Evolutionary conservation across 108 stramenopile species (phyloP), one percentile per base, ranked within the genome.

Genomic region (Skeletonema costatum): DNA sequence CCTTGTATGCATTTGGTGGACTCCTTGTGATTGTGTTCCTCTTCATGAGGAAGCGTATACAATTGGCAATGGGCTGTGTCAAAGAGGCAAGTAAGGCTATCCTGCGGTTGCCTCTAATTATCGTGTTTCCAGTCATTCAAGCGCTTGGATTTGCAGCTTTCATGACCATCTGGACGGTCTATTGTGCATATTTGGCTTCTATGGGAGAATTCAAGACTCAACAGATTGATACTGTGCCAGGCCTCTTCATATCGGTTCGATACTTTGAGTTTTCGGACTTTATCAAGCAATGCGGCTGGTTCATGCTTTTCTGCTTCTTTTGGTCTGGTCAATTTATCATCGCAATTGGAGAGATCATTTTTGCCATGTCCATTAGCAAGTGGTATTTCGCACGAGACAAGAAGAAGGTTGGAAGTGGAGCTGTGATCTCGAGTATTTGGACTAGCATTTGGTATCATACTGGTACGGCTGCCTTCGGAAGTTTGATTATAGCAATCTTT

Each of bases 381-480:
- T 85, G 85, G 82, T 98, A 97, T 87, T 98, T 98, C 77, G 78
- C 87, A 25, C 64, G 90, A 8, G 85, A 98, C 56, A 96, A 97
- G 73, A 38, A 58, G 32, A 64, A 53, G n/a, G 80, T 96, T 46
- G 93, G 90, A 29, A 95, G 70, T 58, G 59, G 65, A 32, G 92
- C 91, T 2, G 91, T 97, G 11, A 42, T 91, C 12, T 46, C 48
- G n/a, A 75, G 87, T 48, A 68, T 96, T 31, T 32, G 53, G 14
- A 64, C 83, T 14, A 90, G 92, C 0, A 31, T 94, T 17, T 64
- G 64, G 38, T 97, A 97, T 66, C 97, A 99, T 78, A 67, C 84
- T 60, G 98, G 98, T 38, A 99, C 98, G 1, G 96, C 95, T 17
- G 98, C 98, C 14, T 99, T 94, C 84, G 98, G 97, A 32, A 89